phyloP scores from a whole-genome alignment of 306 rosid genomes.

The Quercus cerris region DNA sequence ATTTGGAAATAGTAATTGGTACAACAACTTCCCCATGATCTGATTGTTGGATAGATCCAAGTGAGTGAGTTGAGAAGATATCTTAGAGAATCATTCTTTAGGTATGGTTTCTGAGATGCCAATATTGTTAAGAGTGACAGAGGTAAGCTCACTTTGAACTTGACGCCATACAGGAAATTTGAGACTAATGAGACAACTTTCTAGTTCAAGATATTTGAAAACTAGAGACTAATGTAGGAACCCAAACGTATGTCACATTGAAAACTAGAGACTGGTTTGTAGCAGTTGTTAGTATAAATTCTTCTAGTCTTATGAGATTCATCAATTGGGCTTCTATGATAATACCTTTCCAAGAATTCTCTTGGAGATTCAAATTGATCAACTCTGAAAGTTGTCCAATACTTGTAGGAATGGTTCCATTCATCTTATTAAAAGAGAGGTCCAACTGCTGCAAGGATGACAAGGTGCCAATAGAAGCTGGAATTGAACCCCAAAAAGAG shows the following conservation, averaged over 20 bases:
- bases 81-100: background rate
- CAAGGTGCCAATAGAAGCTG: too few species aligned
- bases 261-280: background rate
- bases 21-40: background rate
- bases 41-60: background rate
- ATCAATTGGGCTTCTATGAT: too few species aligned
- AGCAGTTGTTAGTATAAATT: too few species aligned
- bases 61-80: background rate
- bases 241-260: background rate
- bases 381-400: too few species aligned
- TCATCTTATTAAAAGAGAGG: too few species aligned
- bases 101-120: constrained; percentile 3
- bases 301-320: too few species aligned
- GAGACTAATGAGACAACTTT: background rate
- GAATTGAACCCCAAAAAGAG: too few species aligned
- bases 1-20: too few species aligned
- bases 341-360: too few species aligned
- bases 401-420: too few species aligned
- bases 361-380: too few species aligned
- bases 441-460: too few species aligned
- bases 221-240: constrained; percentile 5
- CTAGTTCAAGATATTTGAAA: background rate
- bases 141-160: background rate
- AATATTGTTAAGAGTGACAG: background rate
- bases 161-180: constrained; percentile 22